Evolutionary conservation across 495 filamentous ascomycete species (phyloP).

Genomic region (Echria macrotheca): DNA sequence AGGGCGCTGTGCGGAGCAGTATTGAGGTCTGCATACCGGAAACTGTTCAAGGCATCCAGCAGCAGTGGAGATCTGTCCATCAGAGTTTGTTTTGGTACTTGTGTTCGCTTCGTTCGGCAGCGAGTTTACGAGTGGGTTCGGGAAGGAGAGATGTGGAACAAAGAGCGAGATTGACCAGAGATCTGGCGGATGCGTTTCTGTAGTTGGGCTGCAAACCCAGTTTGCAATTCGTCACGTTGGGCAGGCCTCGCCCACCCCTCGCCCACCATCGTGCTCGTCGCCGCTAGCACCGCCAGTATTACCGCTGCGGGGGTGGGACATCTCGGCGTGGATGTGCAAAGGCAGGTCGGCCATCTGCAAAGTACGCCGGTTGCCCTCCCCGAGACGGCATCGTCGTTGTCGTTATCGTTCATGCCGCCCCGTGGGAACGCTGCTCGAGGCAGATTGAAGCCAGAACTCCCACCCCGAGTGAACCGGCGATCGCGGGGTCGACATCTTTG

Average conservation of each 20-base stretch:
- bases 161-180: no score
- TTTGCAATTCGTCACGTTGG: constrained; percentile 6
- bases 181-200: background rate
- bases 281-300: constrained; percentile 1
- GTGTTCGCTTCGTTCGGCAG: no score
- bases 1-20: background rate
- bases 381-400: constrained; percentile 3
- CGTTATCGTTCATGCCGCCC: constrained; percentile 1
- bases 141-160: no score
- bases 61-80: no score
- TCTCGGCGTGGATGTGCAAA: background rate
- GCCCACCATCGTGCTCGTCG: constrained; percentile 1
- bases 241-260: no score
- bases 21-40: no score
- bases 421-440: constrained; percentile 1
- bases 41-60: no score
- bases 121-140: no score
- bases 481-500: no score
- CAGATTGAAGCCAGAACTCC: constrained; percentile 3
- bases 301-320: constrained; percentile 2
- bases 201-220: constrained; percentile 3
- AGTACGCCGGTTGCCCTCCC: constrained; percentile 1
- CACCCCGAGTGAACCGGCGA: background rate
- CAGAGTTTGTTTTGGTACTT: no score
- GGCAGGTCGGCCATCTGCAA: constrained; percentile 1